Percentiles rank a stretch among this genome's conserved stretches.
phyloP scores from a whole-genome alignment of 106 monocot genomes.

The Triglochin maritima region DNA sequence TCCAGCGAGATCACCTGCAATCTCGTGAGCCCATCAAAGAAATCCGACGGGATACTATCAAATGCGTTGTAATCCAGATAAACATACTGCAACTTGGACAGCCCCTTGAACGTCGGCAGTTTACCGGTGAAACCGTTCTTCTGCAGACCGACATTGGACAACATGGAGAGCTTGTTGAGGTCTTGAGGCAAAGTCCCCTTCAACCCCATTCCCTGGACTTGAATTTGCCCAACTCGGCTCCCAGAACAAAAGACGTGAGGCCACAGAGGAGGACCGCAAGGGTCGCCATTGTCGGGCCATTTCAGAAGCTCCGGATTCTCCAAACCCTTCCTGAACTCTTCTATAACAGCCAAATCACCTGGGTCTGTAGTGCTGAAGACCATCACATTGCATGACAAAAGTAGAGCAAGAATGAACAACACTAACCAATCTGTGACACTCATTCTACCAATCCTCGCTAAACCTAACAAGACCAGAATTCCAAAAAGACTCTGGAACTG shows the following conservation, averaged over 20 bases:
- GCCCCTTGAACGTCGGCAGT: constrained; percentile 56
- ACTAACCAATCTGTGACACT: background rate
- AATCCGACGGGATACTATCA: constrained; percentile 58
- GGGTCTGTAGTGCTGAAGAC: constrained; percentile 21
- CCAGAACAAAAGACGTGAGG: constrained; percentile 38
- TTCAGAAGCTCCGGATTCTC: constrained; percentile 31
- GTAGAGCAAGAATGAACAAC: background rate
- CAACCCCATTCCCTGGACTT: constrained; percentile 37
- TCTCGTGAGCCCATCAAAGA: constrained; percentile 44
- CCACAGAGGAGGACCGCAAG: constrained; percentile 53
- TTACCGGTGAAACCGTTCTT: constrained; percentile 49
- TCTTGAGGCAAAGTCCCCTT: constrained; percentile 39
- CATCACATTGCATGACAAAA: background rate
- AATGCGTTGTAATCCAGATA: constrained; percentile 48
- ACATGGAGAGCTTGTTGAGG: constrained; percentile 49
- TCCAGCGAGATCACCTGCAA: constrained; percentile 46
- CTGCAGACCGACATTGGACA: constrained; percentile 56
- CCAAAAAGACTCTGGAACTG: background rate
- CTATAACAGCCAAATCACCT: constrained; percentile 21
- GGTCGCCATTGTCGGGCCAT: constrained; percentile 34
- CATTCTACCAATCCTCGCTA: too few relatives aligned
- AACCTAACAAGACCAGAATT: background rate
- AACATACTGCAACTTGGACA: constrained; percentile 42
- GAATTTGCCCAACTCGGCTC: constrained; percentile 51
- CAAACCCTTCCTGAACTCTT: constrained; percentile 26